Percentiles rank a stretch among this genome's conserved stretches.
Conservation (phyloP, 495 filamentous ascomycete species). For the Penicillium mononematosum region DNA sequence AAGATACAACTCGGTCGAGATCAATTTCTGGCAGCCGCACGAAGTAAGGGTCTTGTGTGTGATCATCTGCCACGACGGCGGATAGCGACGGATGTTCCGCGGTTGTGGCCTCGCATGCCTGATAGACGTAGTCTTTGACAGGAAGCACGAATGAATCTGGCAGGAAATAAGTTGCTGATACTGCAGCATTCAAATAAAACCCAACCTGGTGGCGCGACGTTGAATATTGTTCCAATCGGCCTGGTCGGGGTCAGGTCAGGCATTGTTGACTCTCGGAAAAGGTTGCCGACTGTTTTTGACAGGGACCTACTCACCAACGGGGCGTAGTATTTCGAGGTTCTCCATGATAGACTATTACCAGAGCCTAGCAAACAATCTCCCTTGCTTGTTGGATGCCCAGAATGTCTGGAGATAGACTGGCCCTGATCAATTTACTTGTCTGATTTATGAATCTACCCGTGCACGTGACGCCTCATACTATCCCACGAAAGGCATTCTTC, state of each 20-base stretch:
- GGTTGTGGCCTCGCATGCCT: constrained; percentile 39
- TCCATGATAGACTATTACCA: constrained; percentile 12
- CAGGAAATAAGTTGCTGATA: constrained; percentile 40
- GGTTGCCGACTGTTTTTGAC: background rate
- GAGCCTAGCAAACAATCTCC: background rate
- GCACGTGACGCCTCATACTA: constrained; percentile 5
- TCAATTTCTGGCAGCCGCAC: constrained; percentile 45
- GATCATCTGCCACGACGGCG: constrained; percentile 42
- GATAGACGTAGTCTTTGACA: constrained; percentile 36
- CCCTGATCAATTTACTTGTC: background rate
- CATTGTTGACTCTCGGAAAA: constrained; percentile 3
- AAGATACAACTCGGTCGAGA: constrained; percentile 35
- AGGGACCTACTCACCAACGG: constrained; percentile 28
- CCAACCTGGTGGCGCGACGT: constrained; percentile 41
- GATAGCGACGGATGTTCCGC: constrained; percentile 43
- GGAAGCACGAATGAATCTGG: constrained; percentile 30
- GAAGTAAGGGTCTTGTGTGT: constrained; percentile 41
- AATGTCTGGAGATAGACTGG: background rate
- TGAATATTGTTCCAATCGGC: constrained; percentile 44
- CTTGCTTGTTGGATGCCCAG: background rate
- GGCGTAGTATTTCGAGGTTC: constrained; percentile 29
- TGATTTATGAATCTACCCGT: constrained; percentile 3
- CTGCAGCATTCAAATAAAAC: constrained; percentile 47
- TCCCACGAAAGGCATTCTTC: background rate
- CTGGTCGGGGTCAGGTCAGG: constrained; percentile 24